Conservation (phyloP, 169 alveolate genomes). For the Cyclospora cayetanensis region DNA sequence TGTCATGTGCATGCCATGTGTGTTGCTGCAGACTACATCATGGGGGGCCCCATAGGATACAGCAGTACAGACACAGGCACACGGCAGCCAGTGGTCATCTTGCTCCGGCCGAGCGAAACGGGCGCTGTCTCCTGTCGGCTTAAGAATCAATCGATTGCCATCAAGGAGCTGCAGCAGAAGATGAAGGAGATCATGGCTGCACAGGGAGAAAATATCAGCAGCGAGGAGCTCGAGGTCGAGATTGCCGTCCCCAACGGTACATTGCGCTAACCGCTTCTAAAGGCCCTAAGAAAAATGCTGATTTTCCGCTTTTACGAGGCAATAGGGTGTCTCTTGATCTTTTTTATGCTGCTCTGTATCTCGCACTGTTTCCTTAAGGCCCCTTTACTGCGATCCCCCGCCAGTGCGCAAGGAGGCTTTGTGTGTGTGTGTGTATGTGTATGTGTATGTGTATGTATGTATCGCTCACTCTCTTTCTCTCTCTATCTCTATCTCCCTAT, state of each 20-base stretch:
- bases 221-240: conserved; percentile 87
- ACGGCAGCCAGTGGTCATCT: conserved; percentile 89
- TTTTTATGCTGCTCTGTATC: too few species aligned
- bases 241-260: conserved; percentile 84
- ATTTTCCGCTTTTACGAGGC: too few species aligned
- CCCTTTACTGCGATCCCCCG: too few species aligned
- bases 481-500: background rate
- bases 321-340: too few species aligned
- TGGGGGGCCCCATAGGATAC: conserved; percentile 93
- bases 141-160: conserved; percentile 77
- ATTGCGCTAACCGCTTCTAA: too few species aligned
- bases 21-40: conserved; percentile 82
- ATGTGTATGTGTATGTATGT: background rate
- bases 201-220: conserved; percentile 80
- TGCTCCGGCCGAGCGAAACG: conserved; percentile 82
- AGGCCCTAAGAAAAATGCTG: too few species aligned
- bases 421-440: conserved; percentile 1
- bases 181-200: conserved; percentile 84
- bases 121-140: conserved; percentile 75
- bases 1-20: background rate
- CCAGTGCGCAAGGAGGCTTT: background rate
- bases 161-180: conserved; percentile 84
- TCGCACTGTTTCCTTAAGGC: too few species aligned
- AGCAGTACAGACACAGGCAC: conserved; percentile 91
- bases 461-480: background rate